phyloP scores from a whole-genome alignment of 805 yeast species.

The Blastobotrys americana region DNA sequence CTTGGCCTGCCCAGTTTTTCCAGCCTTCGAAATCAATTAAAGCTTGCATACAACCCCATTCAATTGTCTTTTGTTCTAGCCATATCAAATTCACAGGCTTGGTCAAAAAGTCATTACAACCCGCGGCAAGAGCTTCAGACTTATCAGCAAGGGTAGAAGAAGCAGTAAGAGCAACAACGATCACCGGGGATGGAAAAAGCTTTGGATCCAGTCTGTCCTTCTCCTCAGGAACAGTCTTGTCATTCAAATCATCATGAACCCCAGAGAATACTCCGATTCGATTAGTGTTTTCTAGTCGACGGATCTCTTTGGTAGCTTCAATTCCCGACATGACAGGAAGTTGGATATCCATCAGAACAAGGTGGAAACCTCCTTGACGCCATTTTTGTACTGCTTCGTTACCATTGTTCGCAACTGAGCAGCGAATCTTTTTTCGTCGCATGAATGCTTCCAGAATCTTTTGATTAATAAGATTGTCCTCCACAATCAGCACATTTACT shows the following conservation, averaged over 20 bases:
- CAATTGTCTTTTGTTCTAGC: slow-evolving; percentile 82
- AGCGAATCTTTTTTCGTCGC: slow-evolving; percentile 75
- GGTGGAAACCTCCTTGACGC: slow-evolving; percentile 89
- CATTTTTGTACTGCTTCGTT: slow-evolving; percentile 91
- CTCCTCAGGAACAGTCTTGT: slow-evolving; percentile 24
- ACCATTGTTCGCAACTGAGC: slow-evolving; percentile 85
- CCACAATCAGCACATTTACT: slow-evolving; percentile 86
- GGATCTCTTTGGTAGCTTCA: slow-evolving; percentile 87
- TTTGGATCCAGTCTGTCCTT: slow-evolving; percentile 53
- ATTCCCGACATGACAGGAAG: slow-evolving; percentile 93
- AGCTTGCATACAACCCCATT: slow-evolving; percentile 99
- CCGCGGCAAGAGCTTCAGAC: slow-evolving; percentile 88
- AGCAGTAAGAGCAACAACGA: slow-evolving; percentile 94
- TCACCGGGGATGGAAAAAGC: slow-evolving; percentile 87
- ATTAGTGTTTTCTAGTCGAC: slow-evolving; percentile 74
- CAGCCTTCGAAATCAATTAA: slow-evolving; percentile 92
- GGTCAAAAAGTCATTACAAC: slow-evolving; percentile 93
- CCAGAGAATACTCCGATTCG: slow-evolving; percentile 56
- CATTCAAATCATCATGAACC: slow-evolving; percentile 31
- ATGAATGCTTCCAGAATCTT: slow-evolving; percentile 84
- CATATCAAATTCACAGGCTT: slow-evolving; percentile 93
- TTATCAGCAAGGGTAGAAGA: slow-evolving; percentile 78
- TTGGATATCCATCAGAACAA: slow-evolving; percentile 95
- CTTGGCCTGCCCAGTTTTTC: slow-evolving; percentile 36
- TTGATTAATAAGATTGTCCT: slow-evolving; percentile 92